Conservation (phyloP, 305 asterid species). For the Fraxinus sp. region DNA sequence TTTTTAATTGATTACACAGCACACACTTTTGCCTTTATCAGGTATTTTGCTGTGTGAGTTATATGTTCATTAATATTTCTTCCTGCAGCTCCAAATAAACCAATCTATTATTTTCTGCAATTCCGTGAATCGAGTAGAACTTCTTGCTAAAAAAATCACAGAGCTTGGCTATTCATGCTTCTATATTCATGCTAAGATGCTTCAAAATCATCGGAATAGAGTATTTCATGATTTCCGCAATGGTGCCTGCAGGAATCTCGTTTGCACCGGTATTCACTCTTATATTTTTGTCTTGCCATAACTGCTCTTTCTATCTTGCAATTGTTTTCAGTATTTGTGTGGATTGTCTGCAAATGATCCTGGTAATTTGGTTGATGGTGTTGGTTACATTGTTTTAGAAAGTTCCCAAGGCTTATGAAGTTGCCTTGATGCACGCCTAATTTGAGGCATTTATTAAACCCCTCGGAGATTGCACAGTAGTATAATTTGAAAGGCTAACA, state of each 20-base stretch:
- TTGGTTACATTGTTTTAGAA: neutral
- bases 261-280: constrained; percentile 76
- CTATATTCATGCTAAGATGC: constrained; percentile 98
- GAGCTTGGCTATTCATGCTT: constrained; percentile 97
- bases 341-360: neutral
- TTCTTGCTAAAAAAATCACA: constrained; percentile 91
- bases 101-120: constrained; percentile 95
- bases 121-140: constrained; percentile 93
- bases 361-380: neutral
- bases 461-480: neutral
- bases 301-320: neutral
- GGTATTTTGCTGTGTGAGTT: constrained; percentile 22
- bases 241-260: constrained; percentile 98
- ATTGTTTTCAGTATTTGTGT: neutral
- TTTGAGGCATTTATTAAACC: neutral
- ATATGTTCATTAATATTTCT: constrained; percentile 23
- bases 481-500: neutral
- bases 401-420: neutral
- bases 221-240: constrained; percentile 95
- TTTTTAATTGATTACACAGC: neutral
- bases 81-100: constrained; percentile 86
- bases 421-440: neutral
- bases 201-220: constrained; percentile 94
- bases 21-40: constrained; percentile 9
- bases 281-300: constrained; percentile 12